These are phyloP conservation scores for Backusella morwellensis DNA, from an alignment of 192 early-diverging fungal genomes.

Conservation along the genomic window DNA sequence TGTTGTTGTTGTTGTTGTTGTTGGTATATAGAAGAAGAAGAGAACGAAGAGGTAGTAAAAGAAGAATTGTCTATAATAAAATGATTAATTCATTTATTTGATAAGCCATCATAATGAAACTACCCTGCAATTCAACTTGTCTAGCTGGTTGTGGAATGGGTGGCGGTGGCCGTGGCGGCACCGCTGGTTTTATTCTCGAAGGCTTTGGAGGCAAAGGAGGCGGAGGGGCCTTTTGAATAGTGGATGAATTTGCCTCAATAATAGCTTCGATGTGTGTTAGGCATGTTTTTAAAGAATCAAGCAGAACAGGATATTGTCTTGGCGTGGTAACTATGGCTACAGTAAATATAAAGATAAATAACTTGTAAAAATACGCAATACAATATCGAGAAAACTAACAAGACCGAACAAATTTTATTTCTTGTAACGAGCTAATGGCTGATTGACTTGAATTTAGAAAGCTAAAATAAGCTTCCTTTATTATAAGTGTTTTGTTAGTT, in stretches of 20 bases:
- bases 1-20: not conserved
- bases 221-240: constrained; percentile 9
- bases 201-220: constrained; percentile 58
- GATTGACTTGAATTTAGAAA: constrained; percentile 44
- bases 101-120: not conserved
- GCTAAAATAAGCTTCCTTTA: constrained; percentile 56
- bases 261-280: constrained; percentile 26
- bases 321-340: constrained; percentile 32
- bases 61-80: constrained; percentile 8
- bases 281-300: constrained; percentile 26
- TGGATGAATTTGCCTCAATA: constrained; percentile 20
- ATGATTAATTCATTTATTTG: not conserved
- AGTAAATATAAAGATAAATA: not conserved
- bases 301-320: constrained; percentile 16
- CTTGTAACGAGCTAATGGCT: constrained; percentile 44
- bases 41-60: not conserved
- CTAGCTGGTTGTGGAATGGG: constrained; percentile 31
- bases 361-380: too few relatives aligned
- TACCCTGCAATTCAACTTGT: constrained; percentile 13
- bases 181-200: constrained; percentile 44
- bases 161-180: constrained; percentile 49
- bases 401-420: constrained; percentile 58
- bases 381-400: constrained; percentile 33
- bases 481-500: constrained; percentile 7
- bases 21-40: not conserved